Evolutionary conservation across 345 rosid species (phyloP), one percentile per base, ranked within the genome.

Genomic region (Excoecaria agallocha): DNA sequence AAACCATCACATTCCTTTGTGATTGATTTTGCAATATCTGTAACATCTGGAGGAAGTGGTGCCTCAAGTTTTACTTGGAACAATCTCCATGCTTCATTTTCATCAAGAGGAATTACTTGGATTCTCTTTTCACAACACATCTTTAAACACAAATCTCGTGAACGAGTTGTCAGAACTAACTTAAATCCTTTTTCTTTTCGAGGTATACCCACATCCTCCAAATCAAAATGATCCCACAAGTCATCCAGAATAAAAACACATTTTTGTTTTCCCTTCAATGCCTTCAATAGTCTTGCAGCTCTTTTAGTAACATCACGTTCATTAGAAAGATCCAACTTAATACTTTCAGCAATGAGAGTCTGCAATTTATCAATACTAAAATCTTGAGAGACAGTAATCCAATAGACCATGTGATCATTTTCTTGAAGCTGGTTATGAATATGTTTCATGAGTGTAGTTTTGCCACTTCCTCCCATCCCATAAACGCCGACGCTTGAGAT

Each of bases 391-490:
- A 73, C 25, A 8, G 64, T 50, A 13, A 73, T 38, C 80, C 78
- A 79, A 25, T 63, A 30, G 3, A 60, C 78, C 2, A 9, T 73
- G 25, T n/a, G 74, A 82, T 37, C 10, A 0, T 16, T 54, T 38
- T 61, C 11, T 19, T 50, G 35, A 39, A 72, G 73, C 25, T 13
- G 48, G 25, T 78, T 68, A 39, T 75, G 69, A 46, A 78, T 56
- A 24, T 60, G 68, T 10, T 8, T 70, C 39, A 61, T 19, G 5
- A 74, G 6, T 51, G 54, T 49, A 12, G 80, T 71, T 65, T 77
- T 77, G 5, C 80, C 80, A 1, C 45, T 60, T 25, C 72, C 80
- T 5, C 55, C 76, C 76, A 57, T 77, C 41, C 76, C 80, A 65
- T 41, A 72, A 20, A 77, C 50, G 25, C 80, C 76, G 57, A 77